phyloP scores from a whole-genome alignment of 2,329 filamentous ascomycete genomes.

The Fusarium sp. region DNA sequence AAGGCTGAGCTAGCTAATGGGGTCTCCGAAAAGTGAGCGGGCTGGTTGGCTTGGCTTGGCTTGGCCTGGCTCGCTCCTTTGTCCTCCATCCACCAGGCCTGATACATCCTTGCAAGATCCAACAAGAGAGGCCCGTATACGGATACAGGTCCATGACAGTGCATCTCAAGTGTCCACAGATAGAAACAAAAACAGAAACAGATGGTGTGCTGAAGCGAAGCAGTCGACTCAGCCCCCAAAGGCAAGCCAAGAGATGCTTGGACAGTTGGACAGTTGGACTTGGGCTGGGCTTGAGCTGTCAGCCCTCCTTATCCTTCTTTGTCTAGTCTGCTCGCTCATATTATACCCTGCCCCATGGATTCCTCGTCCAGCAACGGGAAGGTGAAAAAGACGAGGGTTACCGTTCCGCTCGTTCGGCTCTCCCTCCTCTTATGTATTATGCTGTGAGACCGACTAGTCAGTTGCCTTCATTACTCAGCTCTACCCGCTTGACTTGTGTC shows the following conservation, averaged over 20 bases:
- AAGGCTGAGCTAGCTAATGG: conserved; percentile 15
- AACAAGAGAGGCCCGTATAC: conserved; percentile 19
- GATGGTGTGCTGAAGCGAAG: conserved; percentile 20
- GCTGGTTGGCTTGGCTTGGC: conserved; percentile 12
- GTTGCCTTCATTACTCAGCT: conserved; percentile 41
- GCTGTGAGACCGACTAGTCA: not conserved
- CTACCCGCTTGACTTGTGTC: conserved; percentile 7
- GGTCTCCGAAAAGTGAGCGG: conserved; percentile 13
- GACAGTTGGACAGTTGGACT: too few relatives aligned
- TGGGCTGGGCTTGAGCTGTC: conserved; percentile 23
- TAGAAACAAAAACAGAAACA: conserved; percentile 5
- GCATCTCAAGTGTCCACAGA: conserved; percentile 18
- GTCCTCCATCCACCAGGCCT: conserved; percentile 20
- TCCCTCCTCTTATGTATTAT: too few relatives aligned
- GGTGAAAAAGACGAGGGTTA: conserved; percentile 30
- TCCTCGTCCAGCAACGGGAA: conserved; percentile 9
- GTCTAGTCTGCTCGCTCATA: conserved; percentile 14
- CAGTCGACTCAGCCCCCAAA: conserved; percentile 38
- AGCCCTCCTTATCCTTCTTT: conserved; percentile 37
- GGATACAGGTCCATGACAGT: conserved; percentile 22
- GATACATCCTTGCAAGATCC: conserved; percentile 29
- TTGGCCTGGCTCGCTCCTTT: conserved; percentile 27
- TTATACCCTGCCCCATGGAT: conserved; percentile 16
- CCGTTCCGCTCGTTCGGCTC: conserved; percentile 1
- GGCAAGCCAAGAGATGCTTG: conserved; percentile 6